Percentiles rank a stretch among this genome's conserved stretches.
These are phyloP conservation scores for Metschnikowia bowlesiae DNA, from an alignment of 805 yeast genomes.

Conservation along the genomic window DNA sequence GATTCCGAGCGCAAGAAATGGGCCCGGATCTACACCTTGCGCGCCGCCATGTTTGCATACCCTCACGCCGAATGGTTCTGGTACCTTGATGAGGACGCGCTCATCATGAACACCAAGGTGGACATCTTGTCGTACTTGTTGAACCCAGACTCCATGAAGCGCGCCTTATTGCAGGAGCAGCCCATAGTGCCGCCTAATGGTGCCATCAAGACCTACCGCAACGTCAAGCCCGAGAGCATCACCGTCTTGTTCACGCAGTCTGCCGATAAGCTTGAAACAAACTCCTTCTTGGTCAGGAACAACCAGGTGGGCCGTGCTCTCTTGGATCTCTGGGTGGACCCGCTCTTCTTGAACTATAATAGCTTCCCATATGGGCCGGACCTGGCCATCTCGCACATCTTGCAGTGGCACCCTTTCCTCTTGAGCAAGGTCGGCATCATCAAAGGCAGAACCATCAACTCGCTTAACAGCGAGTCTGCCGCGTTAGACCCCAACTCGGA, in stretches of 20 bases:
- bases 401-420: constrained; percentile 92
- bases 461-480: constrained; percentile 20
- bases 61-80: constrained; percentile 90
- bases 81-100: constrained; percentile 75
- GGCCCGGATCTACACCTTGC: constrained; percentile 58
- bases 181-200: constrained; percentile 72
- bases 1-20: constrained; percentile 48
- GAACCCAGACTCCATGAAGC: constrained; percentile 55
- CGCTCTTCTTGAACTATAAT: constrained; percentile 61
- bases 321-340: constrained; percentile 77
- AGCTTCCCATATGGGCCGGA: constrained; percentile 57
- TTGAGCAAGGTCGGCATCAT: constrained; percentile 71
- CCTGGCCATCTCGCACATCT: constrained; percentile 74
- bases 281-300: constrained; percentile 69
- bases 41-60: constrained; percentile 92
- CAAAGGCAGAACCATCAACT: constrained; percentile 42
- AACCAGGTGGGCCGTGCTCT: constrained; percentile 61
- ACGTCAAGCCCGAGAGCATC: constrained; percentile 50
- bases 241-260: constrained; percentile 69
- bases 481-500: constrained; percentile 27
- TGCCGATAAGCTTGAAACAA: constrained; percentile 55
- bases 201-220: constrained; percentile 62
- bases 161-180: constrained; percentile 61
- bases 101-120: constrained; percentile 67
- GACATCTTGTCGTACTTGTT: constrained; percentile 59